Conservation (phyloP, 2,329 filamentous ascomycete species). For the Colletotrichum australisinense region DNA sequence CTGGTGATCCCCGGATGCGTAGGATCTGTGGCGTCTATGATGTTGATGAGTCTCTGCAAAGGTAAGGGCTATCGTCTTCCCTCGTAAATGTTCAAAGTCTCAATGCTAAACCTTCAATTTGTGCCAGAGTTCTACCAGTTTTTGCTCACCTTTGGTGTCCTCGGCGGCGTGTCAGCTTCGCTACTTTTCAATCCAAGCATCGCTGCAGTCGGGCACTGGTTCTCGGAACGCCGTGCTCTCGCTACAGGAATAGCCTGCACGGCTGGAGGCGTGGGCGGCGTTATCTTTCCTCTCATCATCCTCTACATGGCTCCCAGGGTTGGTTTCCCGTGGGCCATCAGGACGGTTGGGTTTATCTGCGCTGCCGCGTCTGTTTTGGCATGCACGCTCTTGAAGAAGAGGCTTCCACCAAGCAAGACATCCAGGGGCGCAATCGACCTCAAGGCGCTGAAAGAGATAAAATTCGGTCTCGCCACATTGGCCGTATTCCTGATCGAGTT, state of each 20-base stretch:
- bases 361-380: conserved; percentile 42
- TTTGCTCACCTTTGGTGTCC: conserved; percentile 74
- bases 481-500: conserved; percentile 70
- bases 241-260: conserved; percentile 78
- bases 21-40: conserved; percentile 63
- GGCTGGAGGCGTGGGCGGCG: conserved; percentile 70
- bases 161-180: conserved; percentile 74
- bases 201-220: conserved; percentile 76
- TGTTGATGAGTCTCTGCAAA: conserved; percentile 70
- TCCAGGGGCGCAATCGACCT: conserved; percentile 59
- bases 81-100: no score
- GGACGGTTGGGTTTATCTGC: conserved; percentile 44
- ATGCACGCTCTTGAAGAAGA: conserved; percentile 47
- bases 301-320: conserved; percentile 40
- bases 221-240: conserved; percentile 70
- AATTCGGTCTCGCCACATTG: conserved; percentile 63
- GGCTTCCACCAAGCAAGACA: conserved; percentile 60
- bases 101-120: background rate
- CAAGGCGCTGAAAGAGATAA: conserved; percentile 59
- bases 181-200: conserved; percentile 78
- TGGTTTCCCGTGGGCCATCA: conserved; percentile 47
- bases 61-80: conserved; percentile 40
- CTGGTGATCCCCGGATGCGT: conserved; percentile 70
- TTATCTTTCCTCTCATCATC: conserved; percentile 57
- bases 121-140: conserved; percentile 74